Evolutionary conservation across 148 eudicot species (phyloP).

Genomic region (Silene conica): DNA sequence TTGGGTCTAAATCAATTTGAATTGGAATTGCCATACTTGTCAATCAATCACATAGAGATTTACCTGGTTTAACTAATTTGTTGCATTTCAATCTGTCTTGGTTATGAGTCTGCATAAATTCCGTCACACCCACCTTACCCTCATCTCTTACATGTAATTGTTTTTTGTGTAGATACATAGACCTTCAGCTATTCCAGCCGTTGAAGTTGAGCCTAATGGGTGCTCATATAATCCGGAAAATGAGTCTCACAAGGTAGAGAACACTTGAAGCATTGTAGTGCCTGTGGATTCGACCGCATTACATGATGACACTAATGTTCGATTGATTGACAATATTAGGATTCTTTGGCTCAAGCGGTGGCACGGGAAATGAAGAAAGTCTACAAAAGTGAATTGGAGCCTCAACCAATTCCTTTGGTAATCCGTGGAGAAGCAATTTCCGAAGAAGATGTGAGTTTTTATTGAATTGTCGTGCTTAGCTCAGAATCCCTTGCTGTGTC

Average conservation of each 20-base stretch:
- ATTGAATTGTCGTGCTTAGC: slow-evolving; percentile 3
- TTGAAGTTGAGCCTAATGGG: slow-evolving; percentile 87
- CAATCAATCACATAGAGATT: not conserved
- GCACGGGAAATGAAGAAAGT: slow-evolving; percentile 96
- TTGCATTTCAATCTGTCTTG: not conserved
- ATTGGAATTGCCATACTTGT: not conserved
- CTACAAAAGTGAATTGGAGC: slow-evolving; percentile 69
- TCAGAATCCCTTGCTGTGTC: not conserved
- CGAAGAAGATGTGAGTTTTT: slow-evolving; percentile 76
- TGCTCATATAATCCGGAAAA: slow-evolving; percentile 84
- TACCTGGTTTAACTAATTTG: not conserved
- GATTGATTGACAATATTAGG: slow-evolving; percentile 37
- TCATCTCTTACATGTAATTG: slow-evolving; percentile 11
- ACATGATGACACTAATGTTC: not conserved
- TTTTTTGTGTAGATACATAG: slow-evolving; percentile 42
- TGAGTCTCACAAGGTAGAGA: slow-evolving; percentile 79
- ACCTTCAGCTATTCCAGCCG: slow-evolving; percentile 67
- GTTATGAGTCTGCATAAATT: not conserved
- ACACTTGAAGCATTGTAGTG: not conserved
- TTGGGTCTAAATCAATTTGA: not conserved
- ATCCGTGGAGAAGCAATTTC: slow-evolving; percentile 63
- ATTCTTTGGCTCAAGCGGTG: slow-evolving; percentile 81
- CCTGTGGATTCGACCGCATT: not conserved
- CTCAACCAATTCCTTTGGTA: slow-evolving; percentile 70
- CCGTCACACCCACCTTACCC: not conserved